phyloP scores from a whole-genome alignment of 441 rosid species.

The Erodium trifolium region DNA sequence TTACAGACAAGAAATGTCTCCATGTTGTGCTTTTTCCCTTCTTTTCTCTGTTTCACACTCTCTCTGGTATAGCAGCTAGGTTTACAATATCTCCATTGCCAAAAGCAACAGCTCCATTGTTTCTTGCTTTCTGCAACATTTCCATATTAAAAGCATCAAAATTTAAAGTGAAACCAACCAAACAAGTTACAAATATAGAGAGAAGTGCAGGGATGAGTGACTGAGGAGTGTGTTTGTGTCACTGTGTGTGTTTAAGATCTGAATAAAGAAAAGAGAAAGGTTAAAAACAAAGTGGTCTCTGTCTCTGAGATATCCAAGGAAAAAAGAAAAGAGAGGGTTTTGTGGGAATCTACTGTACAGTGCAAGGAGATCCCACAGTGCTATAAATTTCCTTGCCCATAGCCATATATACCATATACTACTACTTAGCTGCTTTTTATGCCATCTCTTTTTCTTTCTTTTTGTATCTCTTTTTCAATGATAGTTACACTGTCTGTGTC shows the following conservation, averaged over 20 bases:
- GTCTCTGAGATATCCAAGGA: neutral
- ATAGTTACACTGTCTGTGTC: neutral
- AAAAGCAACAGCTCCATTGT: neutral
- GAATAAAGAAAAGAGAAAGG: conserved; percentile 2
- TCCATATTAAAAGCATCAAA: neutral
- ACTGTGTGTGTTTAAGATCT: neutral
- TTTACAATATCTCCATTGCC: neutral
- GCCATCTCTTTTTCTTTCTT: neutral
- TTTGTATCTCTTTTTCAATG: neutral
- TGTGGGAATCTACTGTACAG: no score
- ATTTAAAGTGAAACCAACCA: neutral
- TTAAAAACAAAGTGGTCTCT: neutral
- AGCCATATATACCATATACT: neutral
- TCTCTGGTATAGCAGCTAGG: neutral
- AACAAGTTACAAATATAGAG: neutral
- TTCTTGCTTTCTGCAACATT: conserved; percentile 2
- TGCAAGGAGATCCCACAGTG: neutral
- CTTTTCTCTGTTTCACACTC: neutral
- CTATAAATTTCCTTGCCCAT: neutral
- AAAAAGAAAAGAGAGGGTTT: neutral
- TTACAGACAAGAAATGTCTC: neutral
- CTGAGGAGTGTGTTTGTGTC: no score
- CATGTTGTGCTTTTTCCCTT: neutral
- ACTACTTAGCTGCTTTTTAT: neutral
- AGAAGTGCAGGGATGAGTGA: neutral